These are phyloP conservation scores for Aspergillus nomiae DNA, from an alignment of 2,329 filamentous ascomycete species.

Conservation along the genomic window DNA sequence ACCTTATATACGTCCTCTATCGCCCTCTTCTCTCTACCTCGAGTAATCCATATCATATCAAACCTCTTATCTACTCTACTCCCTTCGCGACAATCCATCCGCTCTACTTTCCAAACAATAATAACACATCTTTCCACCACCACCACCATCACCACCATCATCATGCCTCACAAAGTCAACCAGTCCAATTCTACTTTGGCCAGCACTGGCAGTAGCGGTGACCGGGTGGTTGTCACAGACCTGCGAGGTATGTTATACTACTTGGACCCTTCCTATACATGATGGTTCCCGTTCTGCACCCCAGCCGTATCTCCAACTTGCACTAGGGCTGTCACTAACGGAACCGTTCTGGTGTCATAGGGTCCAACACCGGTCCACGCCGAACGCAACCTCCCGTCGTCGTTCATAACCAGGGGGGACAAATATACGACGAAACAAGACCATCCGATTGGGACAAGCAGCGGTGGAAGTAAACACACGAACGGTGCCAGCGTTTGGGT, in stretches of 20 bases:
- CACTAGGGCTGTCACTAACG: constrained; percentile 15
- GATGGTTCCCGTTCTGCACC: background rate
- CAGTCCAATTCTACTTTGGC: constrained; percentile 39
- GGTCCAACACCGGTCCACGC: constrained; percentile 33
- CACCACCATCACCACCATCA: constrained; percentile 14
- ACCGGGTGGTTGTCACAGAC: constrained; percentile 32
- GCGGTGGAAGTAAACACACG: constrained; percentile 36
- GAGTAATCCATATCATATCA: background rate
- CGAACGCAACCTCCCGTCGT: constrained; percentile 35
- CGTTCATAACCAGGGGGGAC: constrained; percentile 39
- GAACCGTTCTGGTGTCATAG: constrained; percentile 23
- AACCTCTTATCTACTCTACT: constrained; percentile 3
- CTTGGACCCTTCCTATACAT: background rate
- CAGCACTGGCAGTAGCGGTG: constrained; percentile 32
- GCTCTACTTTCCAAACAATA: background rate
- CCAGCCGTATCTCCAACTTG: background rate
- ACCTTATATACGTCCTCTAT: constrained; percentile 3
- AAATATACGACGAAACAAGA: constrained; percentile 39
- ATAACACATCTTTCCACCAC: constrained; percentile 7
- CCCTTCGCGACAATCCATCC: background rate
- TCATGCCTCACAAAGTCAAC: constrained; percentile 40
- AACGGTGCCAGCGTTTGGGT: background rate
- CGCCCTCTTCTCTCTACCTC: background rate
- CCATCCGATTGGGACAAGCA: constrained; percentile 42
- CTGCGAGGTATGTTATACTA: constrained; percentile 30